Conservation (phyloP, 371 early-diverging fungal genomes). For the Choanephora cucurbitarum region DNA sequence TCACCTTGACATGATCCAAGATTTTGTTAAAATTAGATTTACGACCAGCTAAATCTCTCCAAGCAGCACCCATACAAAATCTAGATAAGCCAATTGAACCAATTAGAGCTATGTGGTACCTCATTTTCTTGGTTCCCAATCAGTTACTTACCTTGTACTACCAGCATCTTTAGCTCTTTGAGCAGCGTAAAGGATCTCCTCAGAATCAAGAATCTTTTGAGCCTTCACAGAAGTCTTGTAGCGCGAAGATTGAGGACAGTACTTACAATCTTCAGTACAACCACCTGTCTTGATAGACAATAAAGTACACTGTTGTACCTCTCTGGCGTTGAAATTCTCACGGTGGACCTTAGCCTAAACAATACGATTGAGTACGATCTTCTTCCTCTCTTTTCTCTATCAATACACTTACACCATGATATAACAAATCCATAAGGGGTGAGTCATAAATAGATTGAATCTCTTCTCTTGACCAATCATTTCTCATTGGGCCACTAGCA, state of each 20-base stretch:
- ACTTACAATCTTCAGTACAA: conserved; percentile 86
- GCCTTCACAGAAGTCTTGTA: conserved; percentile 77
- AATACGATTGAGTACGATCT: no score
- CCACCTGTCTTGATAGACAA: conserved; percentile 90
- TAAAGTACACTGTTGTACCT: conserved; percentile 84
- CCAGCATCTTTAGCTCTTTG: conserved; percentile 83
- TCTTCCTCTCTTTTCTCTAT: no score
- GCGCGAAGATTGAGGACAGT: conserved; percentile 83
- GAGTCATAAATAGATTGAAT: conserved; percentile 79
- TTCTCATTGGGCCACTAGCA: conserved; percentile 61
- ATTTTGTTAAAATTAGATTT: conserved; percentile 86
- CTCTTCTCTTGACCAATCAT: conserved; percentile 78
- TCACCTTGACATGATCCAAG: conserved; percentile 74
- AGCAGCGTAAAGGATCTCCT: conserved; percentile 76
- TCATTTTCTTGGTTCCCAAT: not conserved
- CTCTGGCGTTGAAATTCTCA: conserved; percentile 68
- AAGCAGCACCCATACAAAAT: conserved; percentile 87
- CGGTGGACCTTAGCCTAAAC: conserved; percentile 84
- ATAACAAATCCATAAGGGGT: conserved; percentile 82
- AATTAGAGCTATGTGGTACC: not conserved
- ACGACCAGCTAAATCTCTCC: conserved; percentile 83
- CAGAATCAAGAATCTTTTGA: conserved; percentile 72
- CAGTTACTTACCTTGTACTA: conserved; percentile 53
- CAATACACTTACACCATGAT: conserved; percentile 71
- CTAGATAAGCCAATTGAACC: conserved; percentile 28